Evolutionary conservation across 768 basidiomycete species (phyloP).

Genomic region (Boletus coccyginus): DNA sequence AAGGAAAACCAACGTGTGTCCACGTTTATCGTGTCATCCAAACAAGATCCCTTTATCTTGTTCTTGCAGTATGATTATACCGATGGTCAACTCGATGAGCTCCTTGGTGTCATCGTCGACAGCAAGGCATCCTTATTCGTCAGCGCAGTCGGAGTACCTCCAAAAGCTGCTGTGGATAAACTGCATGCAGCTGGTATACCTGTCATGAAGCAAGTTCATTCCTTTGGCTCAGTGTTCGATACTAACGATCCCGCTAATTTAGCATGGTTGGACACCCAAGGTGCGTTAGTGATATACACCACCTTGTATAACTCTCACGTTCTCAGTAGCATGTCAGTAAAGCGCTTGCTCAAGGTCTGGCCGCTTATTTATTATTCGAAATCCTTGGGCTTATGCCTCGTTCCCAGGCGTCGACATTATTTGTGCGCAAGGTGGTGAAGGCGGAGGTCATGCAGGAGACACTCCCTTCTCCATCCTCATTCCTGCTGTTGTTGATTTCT

Average conservation of each 20-base stretch:
- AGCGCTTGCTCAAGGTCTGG: conserved; percentile 65
- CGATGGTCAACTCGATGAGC: conserved; percentile 68
- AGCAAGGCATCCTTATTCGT: conserved; percentile 76
- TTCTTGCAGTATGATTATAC: conserved; percentile 64
- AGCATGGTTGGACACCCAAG: conserved; percentile 86
- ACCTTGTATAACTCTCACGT: not conserved
- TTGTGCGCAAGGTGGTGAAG: conserved; percentile 85
- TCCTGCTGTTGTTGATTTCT: conserved; percentile 79
- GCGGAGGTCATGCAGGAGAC: conserved; percentile 87
- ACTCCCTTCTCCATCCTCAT: conserved; percentile 79
- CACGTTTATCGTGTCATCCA: not conserved
- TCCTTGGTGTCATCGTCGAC: conserved; percentile 76
- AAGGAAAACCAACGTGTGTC: conserved; percentile 70
- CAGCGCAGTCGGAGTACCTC: conserved; percentile 81
- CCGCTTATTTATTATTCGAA: not conserved
- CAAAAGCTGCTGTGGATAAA: conserved; percentile 77
- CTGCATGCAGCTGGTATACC: conserved; percentile 75
- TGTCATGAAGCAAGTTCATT: conserved; percentile 74
- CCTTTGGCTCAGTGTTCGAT: not conserved
- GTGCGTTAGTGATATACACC: conserved; percentile 30
- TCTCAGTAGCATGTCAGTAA: conserved; percentile 60
- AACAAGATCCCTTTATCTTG: not conserved
- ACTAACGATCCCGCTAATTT: conserved; percentile 2
- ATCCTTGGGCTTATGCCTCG: not conserved
- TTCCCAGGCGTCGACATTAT: conserved; percentile 79